Evolutionary conservation across 257 asterid genomes (phyloP).

Genomic region (Anisodus acutangulus): DNA sequence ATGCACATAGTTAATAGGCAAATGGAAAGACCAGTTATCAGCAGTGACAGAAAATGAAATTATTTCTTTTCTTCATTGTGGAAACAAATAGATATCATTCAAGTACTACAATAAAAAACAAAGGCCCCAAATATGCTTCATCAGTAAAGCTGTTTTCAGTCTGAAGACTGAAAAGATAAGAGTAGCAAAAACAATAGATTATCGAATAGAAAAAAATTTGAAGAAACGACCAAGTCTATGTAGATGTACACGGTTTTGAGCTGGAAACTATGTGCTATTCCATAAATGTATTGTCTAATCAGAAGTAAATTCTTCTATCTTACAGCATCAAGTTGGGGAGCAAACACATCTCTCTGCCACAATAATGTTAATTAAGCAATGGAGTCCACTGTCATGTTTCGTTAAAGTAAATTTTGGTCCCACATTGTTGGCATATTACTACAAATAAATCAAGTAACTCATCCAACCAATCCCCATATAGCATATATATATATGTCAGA

Average conservation of each 20-base stretch:
- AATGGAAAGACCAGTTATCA: neutral
- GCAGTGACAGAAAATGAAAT: neutral
- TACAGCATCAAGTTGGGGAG: neutral
- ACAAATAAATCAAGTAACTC: neutral
- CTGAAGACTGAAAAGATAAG: neutral
- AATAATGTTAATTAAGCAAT: neutral
- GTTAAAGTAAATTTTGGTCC: neutral
- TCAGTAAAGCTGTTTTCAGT: neutral
- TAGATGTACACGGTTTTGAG: neutral
- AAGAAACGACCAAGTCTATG: too few relatives aligned
- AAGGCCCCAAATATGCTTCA: neutral
- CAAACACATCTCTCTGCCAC: neutral
- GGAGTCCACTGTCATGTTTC: neutral
- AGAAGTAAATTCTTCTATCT: neutral
- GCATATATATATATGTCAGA: too few relatives aligned
- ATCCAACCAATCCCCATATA: neutral
- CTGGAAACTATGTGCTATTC: neutral
- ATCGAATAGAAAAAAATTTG: neutral
- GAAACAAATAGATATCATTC: too few relatives aligned
- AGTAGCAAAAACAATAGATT: neutral
- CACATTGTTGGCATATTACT: neutral
- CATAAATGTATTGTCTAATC: neutral
- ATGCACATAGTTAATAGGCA: neutral
- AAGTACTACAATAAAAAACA: neutral
- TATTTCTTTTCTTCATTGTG: too few relatives aligned